Evolutionary conservation across 148 eudicot species (phyloP), one percentile per base, ranked within the genome.

Genomic region (Vaccinium corymbosum): DNA sequence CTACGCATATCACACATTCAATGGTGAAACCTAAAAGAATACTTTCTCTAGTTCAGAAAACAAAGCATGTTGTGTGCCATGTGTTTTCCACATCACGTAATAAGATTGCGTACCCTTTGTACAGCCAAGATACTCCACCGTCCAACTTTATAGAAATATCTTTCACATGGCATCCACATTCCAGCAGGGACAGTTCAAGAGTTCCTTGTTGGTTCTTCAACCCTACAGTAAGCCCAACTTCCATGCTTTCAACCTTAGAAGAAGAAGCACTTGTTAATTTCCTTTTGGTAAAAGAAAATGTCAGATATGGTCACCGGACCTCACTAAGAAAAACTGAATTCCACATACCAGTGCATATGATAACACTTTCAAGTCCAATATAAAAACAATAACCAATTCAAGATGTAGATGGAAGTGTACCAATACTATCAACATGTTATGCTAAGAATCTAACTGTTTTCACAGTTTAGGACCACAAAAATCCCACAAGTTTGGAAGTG

Each of bases 71-170:
- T 7, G 3, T 42, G 22, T 73, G 17, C 75, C 75, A 70, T 29
- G 35, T 13, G 75, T 76, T 16, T 19, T 32, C 16, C 76, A 27
- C 55, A 17, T 68, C 22, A 10, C 14, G 5, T 25, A 42, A 74
- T 12, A 20, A 35, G 71, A 89, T 29, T 83, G 14, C 89, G 74
- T 93, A 96, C 99, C 95, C 99, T 86, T 96, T 98, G 89, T 96
- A 96, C 53, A 96, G 91, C 99, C 99, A 96, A 49, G 99, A 93
- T 57, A 94, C 98, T 89, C 99, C 99, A 51, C 98, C 99, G 50
- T 94, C 89, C 89, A 96, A 49, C 57, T 90, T 71, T 82, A 96
- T 90, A 79, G 87, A 87, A n/a, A 96, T 76, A 81, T 91, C 94
- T 55, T 91, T 85, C 49, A 94, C 92, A 75, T 92, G 84, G 83